Percentiles rank a stretch among this genome's conserved stretches.
These are phyloP conservation scores for Wickerhamiella musiphila DNA, from an alignment of 805 yeast genomes.

Conservation along the genomic window DNA sequence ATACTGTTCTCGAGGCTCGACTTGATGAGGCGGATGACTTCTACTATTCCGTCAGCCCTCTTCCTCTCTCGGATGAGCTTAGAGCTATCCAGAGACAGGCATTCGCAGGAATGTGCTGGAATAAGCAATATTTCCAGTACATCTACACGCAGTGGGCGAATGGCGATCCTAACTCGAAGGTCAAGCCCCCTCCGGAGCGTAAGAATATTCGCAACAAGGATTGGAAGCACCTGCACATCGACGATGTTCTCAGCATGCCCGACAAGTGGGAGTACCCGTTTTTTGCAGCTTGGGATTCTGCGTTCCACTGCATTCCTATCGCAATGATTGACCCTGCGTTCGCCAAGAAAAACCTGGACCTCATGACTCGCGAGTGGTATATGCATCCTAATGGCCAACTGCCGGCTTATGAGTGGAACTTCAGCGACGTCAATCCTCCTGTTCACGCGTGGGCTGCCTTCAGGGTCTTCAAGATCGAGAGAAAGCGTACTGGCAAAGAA, in stretches of 20 bases:
- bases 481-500: slow-evolving; percentile 65
- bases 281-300: slow-evolving; percentile 94
- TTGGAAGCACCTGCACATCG: slow-evolving; percentile 79
- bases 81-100: slow-evolving; percentile 83
- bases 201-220: slow-evolving; percentile 76
- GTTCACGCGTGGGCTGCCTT: slow-evolving; percentile 94
- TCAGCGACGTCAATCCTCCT: slow-evolving; percentile 90
- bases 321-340: slow-evolving; percentile 88
- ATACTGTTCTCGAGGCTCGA: slow-evolving; percentile 47
- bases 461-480: slow-evolving; percentile 71
- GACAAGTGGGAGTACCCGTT: slow-evolving; percentile 95
- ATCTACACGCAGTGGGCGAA: slow-evolving; percentile 71
- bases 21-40: slow-evolving; percentile 84
- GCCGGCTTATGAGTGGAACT: slow-evolving; percentile 95
- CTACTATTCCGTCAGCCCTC: slow-evolving; percentile 74
- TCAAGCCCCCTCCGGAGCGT: slow-evolving; percentile 65
- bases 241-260: slow-evolving; percentile 75
- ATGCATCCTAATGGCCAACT: slow-evolving; percentile 97
- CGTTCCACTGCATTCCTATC: slow-evolving; percentile 83
- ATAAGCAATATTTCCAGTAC: slow-evolving; percentile 78
- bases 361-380: slow-evolving; percentile 85
- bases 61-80: slow-evolving; percentile 65
- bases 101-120: slow-evolving; percentile 85
- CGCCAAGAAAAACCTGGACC: slow-evolving; percentile 74
- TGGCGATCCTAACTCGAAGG: slow-evolving; percentile 64